phyloP scores from a whole-genome alignment of 1,139 yeast species.

The Magnusiomyces magnusii region DNA sequence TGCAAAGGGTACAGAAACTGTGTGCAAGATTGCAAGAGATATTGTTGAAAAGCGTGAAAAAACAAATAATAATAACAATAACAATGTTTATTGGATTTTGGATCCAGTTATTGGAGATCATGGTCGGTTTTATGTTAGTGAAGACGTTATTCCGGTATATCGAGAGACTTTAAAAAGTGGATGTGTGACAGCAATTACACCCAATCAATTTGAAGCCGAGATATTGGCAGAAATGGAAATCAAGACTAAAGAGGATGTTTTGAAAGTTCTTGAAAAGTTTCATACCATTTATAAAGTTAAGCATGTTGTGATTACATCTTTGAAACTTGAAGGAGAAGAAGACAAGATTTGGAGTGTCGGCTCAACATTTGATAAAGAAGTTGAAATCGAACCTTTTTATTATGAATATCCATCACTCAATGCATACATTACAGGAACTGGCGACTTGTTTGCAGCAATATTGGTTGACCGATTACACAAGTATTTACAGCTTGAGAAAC shows the following conservation, averaged over 20 bases:
- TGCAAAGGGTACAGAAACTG: slow-evolving; percentile 43
- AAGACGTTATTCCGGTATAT: slow-evolving; percentile 61
- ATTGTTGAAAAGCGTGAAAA: neutral
- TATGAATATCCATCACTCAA: slow-evolving; percentile 50
- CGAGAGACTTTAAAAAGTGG: slow-evolving; percentile 45
- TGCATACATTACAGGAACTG: slow-evolving; percentile 85
- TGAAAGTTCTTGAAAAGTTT: slow-evolving; percentile 41
- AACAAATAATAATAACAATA: neutral
- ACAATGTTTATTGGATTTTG: slow-evolving; percentile 47
- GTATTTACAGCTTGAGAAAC: slow-evolving; percentile 19
- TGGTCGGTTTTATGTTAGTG: slow-evolving; percentile 70
- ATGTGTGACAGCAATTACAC: slow-evolving; percentile 64
- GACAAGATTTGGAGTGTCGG: slow-evolving; percentile 46
- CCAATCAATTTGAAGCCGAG: slow-evolving; percentile 89
- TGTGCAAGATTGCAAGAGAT: slow-evolving; percentile 40
- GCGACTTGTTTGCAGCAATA: slow-evolving; percentile 81
- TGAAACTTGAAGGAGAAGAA: slow-evolving; percentile 29
- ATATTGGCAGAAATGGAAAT: slow-evolving; percentile 52
- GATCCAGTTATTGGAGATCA: slow-evolving; percentile 97
- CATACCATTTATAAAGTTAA: slow-evolving; percentile 47
- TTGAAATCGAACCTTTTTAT: slow-evolving; percentile 27
- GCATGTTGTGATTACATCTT: slow-evolving; percentile 64
- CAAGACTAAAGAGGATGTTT: slow-evolving; percentile 37
- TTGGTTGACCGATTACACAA: slow-evolving; percentile 51
- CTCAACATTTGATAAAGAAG: slow-evolving; percentile 31